Conservation (phyloP, 768 basidiomycete genomes). For the Pulveroboletus sp. region DNA sequence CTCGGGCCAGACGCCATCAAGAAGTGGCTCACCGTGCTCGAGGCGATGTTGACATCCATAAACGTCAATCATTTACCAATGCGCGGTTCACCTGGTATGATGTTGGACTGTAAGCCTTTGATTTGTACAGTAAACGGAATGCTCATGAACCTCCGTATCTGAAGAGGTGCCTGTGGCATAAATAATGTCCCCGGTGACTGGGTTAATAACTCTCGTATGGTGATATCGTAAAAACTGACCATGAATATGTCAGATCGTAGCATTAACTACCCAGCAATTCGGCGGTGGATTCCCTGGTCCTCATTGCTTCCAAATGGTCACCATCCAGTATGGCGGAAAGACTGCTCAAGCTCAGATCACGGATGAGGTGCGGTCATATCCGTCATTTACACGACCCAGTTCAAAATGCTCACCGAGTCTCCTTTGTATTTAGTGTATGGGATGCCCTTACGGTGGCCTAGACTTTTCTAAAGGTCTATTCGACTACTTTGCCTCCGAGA, state of each 20-base stretch:
- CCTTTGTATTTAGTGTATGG: constrained; percentile 46
- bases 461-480: constrained; percentile 71
- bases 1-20: constrained; percentile 39
- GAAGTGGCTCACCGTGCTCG: constrained; percentile 46
- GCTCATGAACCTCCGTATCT: constrained; percentile 8
- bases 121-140: not conserved
- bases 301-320: constrained; percentile 56
- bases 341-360: constrained; percentile 52
- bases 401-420: not conserved
- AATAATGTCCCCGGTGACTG: constrained; percentile 38
- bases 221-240: constrained; percentile 1
- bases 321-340: constrained; percentile 58
- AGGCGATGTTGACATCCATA: constrained; percentile 37
- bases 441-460: constrained; percentile 59
- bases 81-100: constrained; percentile 54
- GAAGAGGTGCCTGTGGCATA: constrained; percentile 55
- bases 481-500: constrained; percentile 46
- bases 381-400: not conserved
- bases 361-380: constrained; percentile 47
- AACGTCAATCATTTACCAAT: constrained; percentile 30
- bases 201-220: constrained; percentile 30
- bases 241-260: constrained; percentile 42
- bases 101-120: constrained; percentile 42
- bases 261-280: constrained; percentile 49
- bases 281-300: constrained; percentile 61